Evolutionary conservation across 2,329 filamentous ascomycete species (phyloP).

Genomic region (Didymella pinodella): DNA sequence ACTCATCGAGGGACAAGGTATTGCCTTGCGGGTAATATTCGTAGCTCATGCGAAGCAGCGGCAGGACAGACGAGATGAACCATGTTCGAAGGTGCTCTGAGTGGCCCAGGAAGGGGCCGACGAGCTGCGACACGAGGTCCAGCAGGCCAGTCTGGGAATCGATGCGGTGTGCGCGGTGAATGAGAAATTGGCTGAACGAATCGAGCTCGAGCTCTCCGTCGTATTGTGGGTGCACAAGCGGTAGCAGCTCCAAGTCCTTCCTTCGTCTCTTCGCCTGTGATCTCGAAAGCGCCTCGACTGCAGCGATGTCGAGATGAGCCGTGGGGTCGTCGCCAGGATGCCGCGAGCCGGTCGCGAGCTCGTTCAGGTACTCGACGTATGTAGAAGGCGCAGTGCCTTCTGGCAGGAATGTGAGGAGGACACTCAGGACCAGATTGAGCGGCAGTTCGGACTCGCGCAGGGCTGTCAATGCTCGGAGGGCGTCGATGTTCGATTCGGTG

Average conservation of each 20-base stretch:
- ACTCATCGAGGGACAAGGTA: constrained; percentile 66
- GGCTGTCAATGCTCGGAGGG: constrained; percentile 67
- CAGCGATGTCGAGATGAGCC: constrained; percentile 60
- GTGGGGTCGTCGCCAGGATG: constrained; percentile 49
- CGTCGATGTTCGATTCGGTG: constrained; percentile 69
- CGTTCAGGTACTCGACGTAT: constrained; percentile 69
- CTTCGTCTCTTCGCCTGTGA: constrained; percentile 69
- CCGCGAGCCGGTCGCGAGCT: constrained; percentile 62
- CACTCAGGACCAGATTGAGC: constrained; percentile 71
- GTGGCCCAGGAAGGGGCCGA: constrained; percentile 72
- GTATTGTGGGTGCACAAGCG: constrained; percentile 62
- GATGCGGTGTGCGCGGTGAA: constrained; percentile 72
- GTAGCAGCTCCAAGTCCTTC: constrained; percentile 68
- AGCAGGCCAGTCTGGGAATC: constrained; percentile 77
- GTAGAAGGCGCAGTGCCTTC: constrained; percentile 70
- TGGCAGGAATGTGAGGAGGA: constrained; percentile 79
- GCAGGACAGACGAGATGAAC: constrained; percentile 73
- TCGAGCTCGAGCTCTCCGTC: constrained; percentile 62
- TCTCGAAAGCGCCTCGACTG: constrained; percentile 67
- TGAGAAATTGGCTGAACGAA: constrained; percentile 68
- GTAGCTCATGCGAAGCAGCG: constrained; percentile 71
- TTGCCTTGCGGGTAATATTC: constrained; percentile 70
- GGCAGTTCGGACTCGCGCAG: constrained; percentile 66
- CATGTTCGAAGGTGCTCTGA: constrained; percentile 70
- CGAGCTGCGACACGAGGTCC: constrained; percentile 70